These are phyloP conservation scores for Biscutella auriculata DNA, from an alignment of 441 rosid genomes.

Conservation along the genomic window DNA sequence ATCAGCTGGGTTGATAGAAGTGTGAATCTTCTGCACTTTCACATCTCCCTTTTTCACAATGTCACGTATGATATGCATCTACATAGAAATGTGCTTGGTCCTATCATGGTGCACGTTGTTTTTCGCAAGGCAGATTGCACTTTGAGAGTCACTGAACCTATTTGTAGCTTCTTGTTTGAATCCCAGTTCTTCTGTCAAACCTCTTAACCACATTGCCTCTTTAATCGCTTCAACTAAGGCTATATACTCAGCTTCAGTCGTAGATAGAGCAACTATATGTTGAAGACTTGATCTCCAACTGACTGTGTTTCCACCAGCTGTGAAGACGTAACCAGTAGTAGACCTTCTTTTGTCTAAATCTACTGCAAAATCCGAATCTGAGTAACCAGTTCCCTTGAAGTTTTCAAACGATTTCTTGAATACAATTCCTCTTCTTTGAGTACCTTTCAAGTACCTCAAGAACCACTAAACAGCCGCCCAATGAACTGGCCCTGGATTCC, in stretches of 20 bases:
- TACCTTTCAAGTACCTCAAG: too few relatives aligned
- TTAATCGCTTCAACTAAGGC: not conserved
- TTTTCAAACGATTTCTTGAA: too few relatives aligned
- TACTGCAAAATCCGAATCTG: too few relatives aligned
- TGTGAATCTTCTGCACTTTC: too few relatives aligned
- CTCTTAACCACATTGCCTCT: not conserved
- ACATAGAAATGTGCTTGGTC: too few relatives aligned
- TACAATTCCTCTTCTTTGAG: too few relatives aligned
- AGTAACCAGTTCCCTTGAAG: too few relatives aligned
- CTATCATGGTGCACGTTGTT: not conserved
- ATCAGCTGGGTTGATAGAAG: too few relatives aligned
- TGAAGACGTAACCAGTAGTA: not conserved
- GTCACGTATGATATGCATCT: too few relatives aligned
- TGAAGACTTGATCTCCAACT: not conserved
- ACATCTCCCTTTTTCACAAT: too few relatives aligned
- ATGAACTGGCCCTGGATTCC: too few relatives aligned
- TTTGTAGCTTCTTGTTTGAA: fast-evolving
- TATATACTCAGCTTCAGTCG: not conserved
- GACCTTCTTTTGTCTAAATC: not conserved
- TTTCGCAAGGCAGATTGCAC: not conserved
- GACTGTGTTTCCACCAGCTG: not conserved
- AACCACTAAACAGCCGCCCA: too few relatives aligned
- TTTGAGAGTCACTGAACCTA: not conserved
- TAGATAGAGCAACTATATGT: not conserved
- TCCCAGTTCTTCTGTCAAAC: not conserved